These are phyloP conservation scores for Amylocarpus encephaloides DNA, from an alignment of 2,329 filamentous ascomycete species.

Conservation along the genomic window DNA sequence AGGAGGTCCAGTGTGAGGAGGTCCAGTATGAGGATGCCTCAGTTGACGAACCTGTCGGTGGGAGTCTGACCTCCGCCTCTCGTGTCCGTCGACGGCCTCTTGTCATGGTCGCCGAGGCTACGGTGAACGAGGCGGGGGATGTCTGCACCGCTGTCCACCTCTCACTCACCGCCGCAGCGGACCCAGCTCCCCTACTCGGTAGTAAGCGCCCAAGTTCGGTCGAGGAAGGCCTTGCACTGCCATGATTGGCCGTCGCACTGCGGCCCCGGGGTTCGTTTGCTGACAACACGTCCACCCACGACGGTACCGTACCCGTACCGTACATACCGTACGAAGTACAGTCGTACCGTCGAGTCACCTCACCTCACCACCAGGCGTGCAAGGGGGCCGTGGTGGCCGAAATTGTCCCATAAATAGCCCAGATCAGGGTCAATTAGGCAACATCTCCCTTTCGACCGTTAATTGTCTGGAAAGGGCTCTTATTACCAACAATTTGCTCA, in stretches of 20 bases:
- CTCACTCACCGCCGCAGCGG: not conserved
- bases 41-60: not conserved
- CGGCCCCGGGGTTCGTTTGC: not conserved
- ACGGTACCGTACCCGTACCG: no score
- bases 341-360: no score
- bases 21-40: no score
- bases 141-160: not conserved
- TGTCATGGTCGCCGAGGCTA: not conserved
- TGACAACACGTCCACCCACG: slow-evolving; percentile 1
- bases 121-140: not conserved
- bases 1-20: no score
- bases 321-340: no score
- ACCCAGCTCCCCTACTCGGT: not conserved
- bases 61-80: not conserved
- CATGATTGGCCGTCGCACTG: not conserved
- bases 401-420: slow-evolving; percentile 24
- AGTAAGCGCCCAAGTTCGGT: slow-evolving; percentile 1
- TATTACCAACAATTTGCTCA: slow-evolving; percentile 13
- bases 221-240: not conserved
- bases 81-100: not conserved
- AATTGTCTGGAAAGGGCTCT: slow-evolving; percentile 13
- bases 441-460: slow-evolving; percentile 3
- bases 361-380: not conserved
- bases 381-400: slow-evolving; percentile 1
- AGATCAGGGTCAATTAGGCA: slow-evolving; percentile 19